Evolutionary conservation across 148 eudicot genomes (phyloP), one percentile per base, ranked within the genome.

Genomic region (Arbutus unedo): DNA sequence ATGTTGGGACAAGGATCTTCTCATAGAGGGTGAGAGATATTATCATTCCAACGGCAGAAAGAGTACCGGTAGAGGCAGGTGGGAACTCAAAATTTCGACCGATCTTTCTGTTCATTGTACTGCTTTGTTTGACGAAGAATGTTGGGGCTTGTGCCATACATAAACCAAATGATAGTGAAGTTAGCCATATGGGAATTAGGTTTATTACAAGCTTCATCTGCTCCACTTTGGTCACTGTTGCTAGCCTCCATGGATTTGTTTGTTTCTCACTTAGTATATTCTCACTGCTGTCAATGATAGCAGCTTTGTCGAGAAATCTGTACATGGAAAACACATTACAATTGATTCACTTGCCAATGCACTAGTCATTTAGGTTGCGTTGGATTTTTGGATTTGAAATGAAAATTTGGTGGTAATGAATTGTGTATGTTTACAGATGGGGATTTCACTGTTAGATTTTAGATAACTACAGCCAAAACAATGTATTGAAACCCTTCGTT

Each of bases 241-340:
- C 76, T 80, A 80, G 82, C 38, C 57, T 80, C 75, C 82, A 67
- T 68, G 76, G 75, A 50, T 70, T 80, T 67, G 23, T 75, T 66
- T 67, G 74, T 49, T 66, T 80, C 56, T 16, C 43, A 0, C 44
- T 19, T 15, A 0, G 43, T 64, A 49, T 25, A 16, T 80, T 50
- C 47, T 50, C 60, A 11, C n/a, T 23, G 60, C 49, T 76, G 50
- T 80, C 82, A 80, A 80, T 51, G 67, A 80, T 38, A 4, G 82
- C 82, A 15, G 82, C 82, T 80, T 80, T 80, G 82, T 80, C 82
- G 19, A 80, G 76, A 50, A 50, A 80, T 18, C 82, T 80, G 82
- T 9, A 31, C 31, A 68, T 49, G 6, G 43, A 68, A 50, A 51
- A 54, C 3, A 13, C 79, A 77, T 31, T 31, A 77, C 6, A 41